Conservation (phyloP, 129 eudicot species). For the Daucus carota region DNA sequence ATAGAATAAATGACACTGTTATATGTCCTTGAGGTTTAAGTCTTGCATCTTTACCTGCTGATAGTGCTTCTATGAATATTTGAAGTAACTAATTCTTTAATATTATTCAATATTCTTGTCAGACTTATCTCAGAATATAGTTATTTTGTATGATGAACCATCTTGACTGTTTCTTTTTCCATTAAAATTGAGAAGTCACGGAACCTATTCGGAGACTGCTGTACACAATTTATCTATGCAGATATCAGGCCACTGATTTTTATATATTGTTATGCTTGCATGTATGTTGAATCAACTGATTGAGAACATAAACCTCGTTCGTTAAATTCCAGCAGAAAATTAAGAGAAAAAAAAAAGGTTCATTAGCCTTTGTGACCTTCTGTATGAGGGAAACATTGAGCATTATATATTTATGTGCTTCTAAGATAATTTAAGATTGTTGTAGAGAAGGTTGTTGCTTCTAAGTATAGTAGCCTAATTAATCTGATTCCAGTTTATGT, state of each 20-base stretch:
- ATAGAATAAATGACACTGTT: neutral
- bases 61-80: neutral
- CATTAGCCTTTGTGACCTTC: too few relatives aligned
- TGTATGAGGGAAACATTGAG: neutral
- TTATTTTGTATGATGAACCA: too few relatives aligned
- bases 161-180: neutral
- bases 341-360: too few relatives aligned
- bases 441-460: neutral
- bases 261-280: neutral
- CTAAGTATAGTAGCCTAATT: slow-evolving; percentile 4
- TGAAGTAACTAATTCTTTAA: neutral
- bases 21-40: neutral
- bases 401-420: neutral
- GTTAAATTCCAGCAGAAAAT: too few relatives aligned
- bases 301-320: neutral
- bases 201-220: neutral
- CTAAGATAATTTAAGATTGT: neutral
- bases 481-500: slow-evolving; percentile 5
- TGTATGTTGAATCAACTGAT: neutral
- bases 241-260: neutral
- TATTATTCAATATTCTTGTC: too few relatives aligned
- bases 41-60: neutral
- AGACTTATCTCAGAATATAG: too few relatives aligned
- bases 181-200: neutral
- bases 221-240: neutral